phyloP scores from a whole-genome alignment of 2,329 filamentous ascomycete genomes.

The Diaporthe destruens region DNA sequence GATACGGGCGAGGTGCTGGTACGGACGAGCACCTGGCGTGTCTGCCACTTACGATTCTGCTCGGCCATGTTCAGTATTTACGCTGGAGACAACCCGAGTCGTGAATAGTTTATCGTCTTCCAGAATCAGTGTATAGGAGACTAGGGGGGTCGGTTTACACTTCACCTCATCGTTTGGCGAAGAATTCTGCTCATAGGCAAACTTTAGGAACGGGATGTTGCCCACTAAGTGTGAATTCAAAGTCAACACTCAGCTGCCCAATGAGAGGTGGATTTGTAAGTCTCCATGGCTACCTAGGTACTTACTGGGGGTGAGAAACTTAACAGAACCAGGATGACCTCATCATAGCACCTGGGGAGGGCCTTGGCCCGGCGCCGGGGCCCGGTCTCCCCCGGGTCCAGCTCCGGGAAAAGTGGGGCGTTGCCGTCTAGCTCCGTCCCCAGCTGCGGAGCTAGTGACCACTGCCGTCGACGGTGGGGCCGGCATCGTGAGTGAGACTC shows the following conservation, averaged over 20 bases:
- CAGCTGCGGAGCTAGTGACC: not conserved
- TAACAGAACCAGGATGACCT: slow-evolving; percentile 2
- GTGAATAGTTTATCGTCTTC: not conserved
- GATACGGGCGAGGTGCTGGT: no score
- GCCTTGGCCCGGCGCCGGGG: not conserved
- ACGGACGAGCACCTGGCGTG: no score
- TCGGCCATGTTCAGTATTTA: slow-evolving; percentile 21
- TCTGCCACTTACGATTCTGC: slow-evolving; percentile 62
- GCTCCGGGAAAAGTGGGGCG: not conserved
- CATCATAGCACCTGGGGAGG: not conserved
- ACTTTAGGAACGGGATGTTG: not conserved
- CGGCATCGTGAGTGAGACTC: no score
- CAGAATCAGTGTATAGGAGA: no score
- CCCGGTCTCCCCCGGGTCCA: not conserved
- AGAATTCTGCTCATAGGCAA: not conserved
- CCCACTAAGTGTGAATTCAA: not conserved
- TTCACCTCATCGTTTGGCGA: not conserved
- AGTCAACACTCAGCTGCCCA: not conserved
- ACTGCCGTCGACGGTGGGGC: not conserved
- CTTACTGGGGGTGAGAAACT: not conserved
- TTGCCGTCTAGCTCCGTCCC: not conserved
- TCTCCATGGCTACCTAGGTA: not conserved
- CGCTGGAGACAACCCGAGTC: no score
- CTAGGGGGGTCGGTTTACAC: not conserved
- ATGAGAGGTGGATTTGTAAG: not conserved